Evolutionary conservation across 352 stramenopile species (phyloP).

Genomic region (Pythium biforme): DNA sequence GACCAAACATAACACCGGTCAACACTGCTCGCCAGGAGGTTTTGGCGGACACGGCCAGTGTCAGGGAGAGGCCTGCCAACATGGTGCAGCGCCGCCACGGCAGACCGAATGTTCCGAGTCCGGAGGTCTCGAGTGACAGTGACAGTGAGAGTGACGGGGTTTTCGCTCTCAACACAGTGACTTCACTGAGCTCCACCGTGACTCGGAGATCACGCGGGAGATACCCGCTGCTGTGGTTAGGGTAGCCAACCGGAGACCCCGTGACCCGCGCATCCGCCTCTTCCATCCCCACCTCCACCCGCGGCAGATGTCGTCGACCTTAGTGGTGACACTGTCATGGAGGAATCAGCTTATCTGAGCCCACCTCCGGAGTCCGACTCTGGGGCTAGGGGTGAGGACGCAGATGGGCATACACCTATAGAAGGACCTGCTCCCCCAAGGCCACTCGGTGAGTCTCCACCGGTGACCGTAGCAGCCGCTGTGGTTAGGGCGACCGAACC

Average conservation of each 20-base stretch:
- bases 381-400: not conserved
- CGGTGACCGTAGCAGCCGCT: not conserved
- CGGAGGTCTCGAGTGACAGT: not conserved
- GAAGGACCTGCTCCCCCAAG: not conserved
- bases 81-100: not conserved
- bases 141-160: not conserved
- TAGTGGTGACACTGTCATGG: not conserved
- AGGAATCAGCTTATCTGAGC: not conserved
- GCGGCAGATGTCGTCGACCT: not conserved
- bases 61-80: not conserved
- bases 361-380: not conserved
- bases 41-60: not conserved
- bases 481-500: not conserved
- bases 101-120: not conserved
- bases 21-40: not conserved
- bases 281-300: not conserved
- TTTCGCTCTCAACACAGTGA: constrained; percentile 2
- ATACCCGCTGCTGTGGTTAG: constrained; percentile 8
- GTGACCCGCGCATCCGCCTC: not conserved
- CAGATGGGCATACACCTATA: not conserved
- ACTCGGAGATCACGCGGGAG: not conserved
- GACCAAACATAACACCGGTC: not conserved
- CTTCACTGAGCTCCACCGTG: not conserved
- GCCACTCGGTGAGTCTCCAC: not conserved
- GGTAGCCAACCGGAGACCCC: not conserved